Conservation (phyloP, 345 rosid genomes). For the Anastatica hierochuntica region DNA sequence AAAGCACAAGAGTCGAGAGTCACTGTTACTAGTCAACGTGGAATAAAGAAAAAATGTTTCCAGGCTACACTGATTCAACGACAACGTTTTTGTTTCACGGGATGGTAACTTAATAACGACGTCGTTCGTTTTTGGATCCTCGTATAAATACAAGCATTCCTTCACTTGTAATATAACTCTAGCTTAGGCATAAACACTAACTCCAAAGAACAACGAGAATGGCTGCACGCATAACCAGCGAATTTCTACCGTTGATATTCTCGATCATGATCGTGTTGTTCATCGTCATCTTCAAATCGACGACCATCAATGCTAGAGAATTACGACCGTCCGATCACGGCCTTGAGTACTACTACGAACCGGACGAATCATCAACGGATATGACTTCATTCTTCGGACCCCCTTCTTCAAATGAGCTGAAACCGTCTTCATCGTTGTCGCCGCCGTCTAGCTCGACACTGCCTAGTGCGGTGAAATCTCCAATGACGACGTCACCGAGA, state of each 20-base stretch:
- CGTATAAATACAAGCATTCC: background rate
- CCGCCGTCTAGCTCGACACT: constrained; percentile 10
- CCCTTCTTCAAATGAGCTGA: constrained; percentile 11
- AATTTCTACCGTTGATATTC: constrained; percentile 11
- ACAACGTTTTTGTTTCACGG: background rate
- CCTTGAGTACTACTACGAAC: constrained; percentile 39
- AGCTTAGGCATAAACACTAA: no score
- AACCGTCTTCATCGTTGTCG: no score
- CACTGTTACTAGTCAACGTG: no score
- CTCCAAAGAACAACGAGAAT: no score
- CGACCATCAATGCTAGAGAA: constrained; percentile 29
- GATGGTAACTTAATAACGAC: background rate
- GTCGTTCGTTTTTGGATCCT: background rate
- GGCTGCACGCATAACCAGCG: background rate
- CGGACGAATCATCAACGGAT: constrained; percentile 30
- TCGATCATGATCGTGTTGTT: background rate
- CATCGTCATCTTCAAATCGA: constrained; percentile 12
- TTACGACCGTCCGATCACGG: constrained; percentile 72
- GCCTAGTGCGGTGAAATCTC: constrained; percentile 27
- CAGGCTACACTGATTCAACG: no score
- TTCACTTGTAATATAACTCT: constrained; percentile 8
- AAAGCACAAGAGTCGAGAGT: background rate
- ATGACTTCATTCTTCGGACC: constrained; percentile 50
- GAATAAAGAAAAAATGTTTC: no score
- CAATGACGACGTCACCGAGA: background rate